Percentiles rank a stretch among this genome's conserved stretches.
phyloP scores from a whole-genome alignment of 768 basidiomycete genomes.

The Boletus subparvulus region DNA sequence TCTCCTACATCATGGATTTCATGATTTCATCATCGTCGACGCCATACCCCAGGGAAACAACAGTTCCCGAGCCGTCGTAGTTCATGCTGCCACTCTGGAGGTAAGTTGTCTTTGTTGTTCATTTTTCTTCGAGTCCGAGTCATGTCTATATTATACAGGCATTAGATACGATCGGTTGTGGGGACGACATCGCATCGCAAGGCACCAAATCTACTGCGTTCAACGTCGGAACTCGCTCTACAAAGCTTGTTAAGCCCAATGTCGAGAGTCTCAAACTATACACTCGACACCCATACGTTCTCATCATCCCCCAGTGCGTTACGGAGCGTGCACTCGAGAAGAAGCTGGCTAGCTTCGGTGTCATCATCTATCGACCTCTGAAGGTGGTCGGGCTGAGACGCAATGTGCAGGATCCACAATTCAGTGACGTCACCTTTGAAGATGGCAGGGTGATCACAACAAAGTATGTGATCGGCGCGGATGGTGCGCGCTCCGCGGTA shows the following conservation, averaged over 20 bases:
- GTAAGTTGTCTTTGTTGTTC: slow-evolving; percentile 24
- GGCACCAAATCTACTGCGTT: slow-evolving; percentile 35
- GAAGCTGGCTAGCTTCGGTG: slow-evolving; percentile 31
- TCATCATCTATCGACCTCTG: slow-evolving; percentile 37
- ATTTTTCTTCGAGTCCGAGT: slow-evolving; percentile 29
- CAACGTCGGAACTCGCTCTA: slow-evolving; percentile 31
- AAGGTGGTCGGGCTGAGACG: slow-evolving; percentile 40
- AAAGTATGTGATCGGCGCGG: slow-evolving; percentile 51
- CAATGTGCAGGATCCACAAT: slow-evolving; percentile 24
- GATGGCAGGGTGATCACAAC: slow-evolving; percentile 43
- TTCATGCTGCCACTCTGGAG: slow-evolving; percentile 56
- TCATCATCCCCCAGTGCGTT: slow-evolving; percentile 44
- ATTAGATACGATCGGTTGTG: slow-evolving; percentile 44
- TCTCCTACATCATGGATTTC: slow-evolving; percentile 40
- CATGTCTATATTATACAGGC: slow-evolving; percentile 34
- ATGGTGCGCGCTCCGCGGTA: slow-evolving; percentile 49
- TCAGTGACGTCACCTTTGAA: slow-evolving; percentile 46
- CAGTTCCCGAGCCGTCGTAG: slow-evolving; percentile 43
- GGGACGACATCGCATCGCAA: slow-evolving; percentile 36
- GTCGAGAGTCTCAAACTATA: slow-evolving; percentile 38
- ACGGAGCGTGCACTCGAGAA: slow-evolving; percentile 44
- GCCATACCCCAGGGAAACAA: slow-evolving; percentile 31
- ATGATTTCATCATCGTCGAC: slow-evolving; percentile 47
- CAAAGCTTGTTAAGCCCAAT: slow-evolving; percentile 28
- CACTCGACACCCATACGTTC: slow-evolving; percentile 44